phyloP scores from a whole-genome alignment of 768 basidiomycete genomes.

The Serpula lacrymans region DNA sequence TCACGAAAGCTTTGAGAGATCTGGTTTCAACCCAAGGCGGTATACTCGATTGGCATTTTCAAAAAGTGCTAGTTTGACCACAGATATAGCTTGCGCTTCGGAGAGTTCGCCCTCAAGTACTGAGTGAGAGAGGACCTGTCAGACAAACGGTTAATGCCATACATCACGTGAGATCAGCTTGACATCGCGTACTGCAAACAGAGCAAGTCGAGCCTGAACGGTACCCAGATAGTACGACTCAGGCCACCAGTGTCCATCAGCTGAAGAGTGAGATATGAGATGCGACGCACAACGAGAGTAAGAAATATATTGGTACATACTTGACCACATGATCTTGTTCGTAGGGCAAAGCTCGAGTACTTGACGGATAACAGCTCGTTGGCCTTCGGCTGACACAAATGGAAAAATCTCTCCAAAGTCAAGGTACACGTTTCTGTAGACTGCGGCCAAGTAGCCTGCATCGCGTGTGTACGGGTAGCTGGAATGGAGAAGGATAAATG shows the following conservation, averaged over 20 bases:
- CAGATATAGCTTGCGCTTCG: constrained; percentile 48
- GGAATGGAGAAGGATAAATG: constrained; percentile 68
- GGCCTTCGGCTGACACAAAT: constrained; percentile 59
- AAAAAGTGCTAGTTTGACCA: constrained; percentile 59
- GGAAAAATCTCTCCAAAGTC: constrained; percentile 84
- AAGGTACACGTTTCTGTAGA: constrained; percentile 71
- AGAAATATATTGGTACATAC: constrained; percentile 34
- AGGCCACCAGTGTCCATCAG: constrained; percentile 74
- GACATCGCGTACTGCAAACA: constrained; percentile 61
- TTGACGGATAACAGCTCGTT: constrained; percentile 55
- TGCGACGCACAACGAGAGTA: constrained; percentile 6
- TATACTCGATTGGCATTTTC: constrained; percentile 67
- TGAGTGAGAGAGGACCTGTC: constrained; percentile 54
- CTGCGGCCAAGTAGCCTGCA: constrained; percentile 70
- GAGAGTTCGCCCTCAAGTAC: constrained; percentile 48
- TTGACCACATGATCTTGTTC: constrained; percentile 81
- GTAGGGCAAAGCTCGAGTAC: constrained; percentile 70
- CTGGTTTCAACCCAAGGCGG: constrained; percentile 44
- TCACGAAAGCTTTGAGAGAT: constrained; percentile 7
- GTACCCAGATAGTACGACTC: constrained; percentile 71
- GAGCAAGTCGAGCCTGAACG: constrained; percentile 57
- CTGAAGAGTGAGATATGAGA: constrained; percentile 23
- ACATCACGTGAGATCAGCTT: background rate
- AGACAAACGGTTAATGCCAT: background rate
- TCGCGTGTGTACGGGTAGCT: constrained; percentile 79